These are phyloP conservation scores for Globisporangium radiosum DNA, from an alignment of 352 stramenopile genomes.

Conservation along the genomic window DNA sequence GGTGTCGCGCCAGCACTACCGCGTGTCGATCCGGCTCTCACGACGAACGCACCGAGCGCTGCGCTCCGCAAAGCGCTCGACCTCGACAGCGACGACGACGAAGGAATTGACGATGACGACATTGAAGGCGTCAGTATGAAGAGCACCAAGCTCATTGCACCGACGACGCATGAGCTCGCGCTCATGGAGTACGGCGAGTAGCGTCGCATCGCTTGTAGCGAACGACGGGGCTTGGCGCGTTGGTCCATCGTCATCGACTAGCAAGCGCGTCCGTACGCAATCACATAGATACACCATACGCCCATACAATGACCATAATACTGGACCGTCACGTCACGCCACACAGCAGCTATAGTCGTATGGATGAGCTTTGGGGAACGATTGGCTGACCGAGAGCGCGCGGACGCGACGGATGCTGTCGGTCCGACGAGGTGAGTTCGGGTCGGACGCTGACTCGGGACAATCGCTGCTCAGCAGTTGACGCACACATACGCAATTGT, in stretches of 20 bases:
- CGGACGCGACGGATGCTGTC: too few relatives aligned
- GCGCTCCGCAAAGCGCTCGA: slow-evolving; percentile 17
- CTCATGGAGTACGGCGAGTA: slow-evolving; percentile 77
- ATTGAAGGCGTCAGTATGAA: slow-evolving; percentile 11
- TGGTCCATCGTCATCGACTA: not conserved
- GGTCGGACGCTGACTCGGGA: too few relatives aligned
- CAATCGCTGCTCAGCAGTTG: too few relatives aligned
- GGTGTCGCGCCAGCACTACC: slow-evolving; percentile 44
- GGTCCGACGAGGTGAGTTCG: too few relatives aligned
- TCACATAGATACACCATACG: too few relatives aligned
- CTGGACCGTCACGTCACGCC: too few relatives aligned
- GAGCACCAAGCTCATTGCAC: slow-evolving; percentile 24
- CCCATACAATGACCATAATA: too few relatives aligned
- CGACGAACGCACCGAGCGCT: slow-evolving; percentile 15
- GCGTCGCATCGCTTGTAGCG: not conserved
- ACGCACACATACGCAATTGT: too few relatives aligned
- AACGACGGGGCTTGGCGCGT: not conserved
- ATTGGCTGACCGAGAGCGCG: too few relatives aligned
- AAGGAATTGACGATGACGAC: slow-evolving; percentile 18
- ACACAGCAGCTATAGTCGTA: too few relatives aligned
- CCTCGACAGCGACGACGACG: slow-evolving; percentile 25
- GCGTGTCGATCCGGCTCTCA: slow-evolving; percentile 13
- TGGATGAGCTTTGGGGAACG: too few relatives aligned
- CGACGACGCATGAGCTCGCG: slow-evolving; percentile 57
- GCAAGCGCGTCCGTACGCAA: too few relatives aligned